A percentile compares a stretch with the other conserved stretches of the same genome.
phyloP scores from a whole-genome alignment of 306 rosid genomes.

The Malus orientalis region DNA sequence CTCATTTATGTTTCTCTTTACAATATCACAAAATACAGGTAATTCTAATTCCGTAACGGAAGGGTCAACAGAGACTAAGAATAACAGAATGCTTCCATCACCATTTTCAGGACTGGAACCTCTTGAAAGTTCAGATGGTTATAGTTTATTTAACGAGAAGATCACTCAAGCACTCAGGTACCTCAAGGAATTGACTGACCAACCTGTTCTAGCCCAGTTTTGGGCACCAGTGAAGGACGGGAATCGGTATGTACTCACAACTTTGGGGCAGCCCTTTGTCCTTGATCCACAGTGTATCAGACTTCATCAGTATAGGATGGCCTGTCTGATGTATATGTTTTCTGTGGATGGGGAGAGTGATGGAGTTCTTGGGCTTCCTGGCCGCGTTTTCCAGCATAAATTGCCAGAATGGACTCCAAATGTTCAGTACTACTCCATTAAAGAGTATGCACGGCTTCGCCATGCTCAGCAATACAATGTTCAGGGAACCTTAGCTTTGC shows the following conservation, averaged over 20 bases:
- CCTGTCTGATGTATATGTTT: slow-evolving; percentile 50
- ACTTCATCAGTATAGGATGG: slow-evolving; percentile 71
- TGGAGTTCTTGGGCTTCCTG: slow-evolving; percentile 65
- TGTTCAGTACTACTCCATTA: slow-evolving; percentile 74
- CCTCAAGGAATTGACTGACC: slow-evolving; percentile 63
- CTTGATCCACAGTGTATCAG: slow-evolving; percentile 59
- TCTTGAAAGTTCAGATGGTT: slow-evolving; percentile 38
- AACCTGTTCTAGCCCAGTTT: slow-evolving; percentile 74
- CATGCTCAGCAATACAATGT: slow-evolving; percentile 77
- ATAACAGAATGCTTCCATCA: slow-evolving; percentile 22
- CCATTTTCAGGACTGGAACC: slow-evolving; percentile 30
- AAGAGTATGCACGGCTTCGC: slow-evolving; percentile 64
- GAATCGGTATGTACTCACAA: slow-evolving; percentile 49
- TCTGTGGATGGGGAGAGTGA: slow-evolving; percentile 57
- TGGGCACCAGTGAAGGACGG: slow-evolving; percentile 80
- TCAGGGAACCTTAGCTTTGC: slow-evolving; percentile 78
- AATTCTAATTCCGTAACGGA: slow-evolving; percentile 31
- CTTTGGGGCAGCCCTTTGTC: slow-evolving; percentile 86
- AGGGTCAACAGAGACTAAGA: slow-evolving; percentile 38
- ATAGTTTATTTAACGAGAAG: slow-evolving; percentile 59
- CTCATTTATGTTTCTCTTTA: slow-evolving; percentile 22
- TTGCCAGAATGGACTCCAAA: slow-evolving; percentile 90
- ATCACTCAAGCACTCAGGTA: slow-evolving; percentile 76
- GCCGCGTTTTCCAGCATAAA: slow-evolving; percentile 74
- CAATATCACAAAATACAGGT: slow-evolving; percentile 33